Conservation (phyloP, 2,329 filamentous ascomycete species). For the Fusarium domesticum region DNA sequence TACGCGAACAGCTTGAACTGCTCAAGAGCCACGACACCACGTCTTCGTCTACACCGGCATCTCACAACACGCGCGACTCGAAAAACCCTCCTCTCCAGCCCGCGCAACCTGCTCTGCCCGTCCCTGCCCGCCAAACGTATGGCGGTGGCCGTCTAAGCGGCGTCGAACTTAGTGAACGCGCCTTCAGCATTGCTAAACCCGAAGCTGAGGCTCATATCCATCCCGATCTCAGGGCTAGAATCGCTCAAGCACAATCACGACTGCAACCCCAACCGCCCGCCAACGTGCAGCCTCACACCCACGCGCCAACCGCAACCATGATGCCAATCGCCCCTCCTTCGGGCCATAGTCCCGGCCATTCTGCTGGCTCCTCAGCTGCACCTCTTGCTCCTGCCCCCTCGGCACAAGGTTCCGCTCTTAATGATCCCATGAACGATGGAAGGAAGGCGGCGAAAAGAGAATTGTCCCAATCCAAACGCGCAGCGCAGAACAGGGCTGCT, state of each 20-base stretch:
- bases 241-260: slow-evolving; percentile 1
- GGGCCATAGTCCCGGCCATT: slow-evolving; percentile 32
- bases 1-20: slow-evolving; percentile 45
- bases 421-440: slow-evolving; percentile 46
- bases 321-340: slow-evolving; percentile 38
- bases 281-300: slow-evolving; percentile 1
- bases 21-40: slow-evolving; percentile 40
- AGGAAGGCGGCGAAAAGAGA: slow-evolving; percentile 86
- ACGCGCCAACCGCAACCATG: slow-evolving; percentile 35
- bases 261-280: slow-evolving; percentile 1
- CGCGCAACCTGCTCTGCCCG: background rate
- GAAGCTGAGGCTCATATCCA: slow-evolving; percentile 48
- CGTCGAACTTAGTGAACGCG: slow-evolving; percentile 35
- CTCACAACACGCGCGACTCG: slow-evolving; percentile 30
- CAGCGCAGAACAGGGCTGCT: slow-evolving; percentile 92
- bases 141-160: slow-evolving; percentile 43
- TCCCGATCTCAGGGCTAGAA: slow-evolving; percentile 44
- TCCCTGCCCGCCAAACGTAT: slow-evolving; percentile 39
- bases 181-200: slow-evolving; percentile 34
- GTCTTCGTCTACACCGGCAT: slow-evolving; percentile 30
- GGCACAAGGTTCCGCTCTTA: slow-evolving; percentile 19
- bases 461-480: slow-evolving; percentile 91
- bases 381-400: slow-evolving; percentile 33
- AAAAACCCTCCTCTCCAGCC: slow-evolving; percentile 31
- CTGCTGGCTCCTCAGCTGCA: slow-evolving; percentile 27